phyloP scores from a whole-genome alignment of 176 grass and related monocot species.

The Puccinellia tenuiflora region DNA sequence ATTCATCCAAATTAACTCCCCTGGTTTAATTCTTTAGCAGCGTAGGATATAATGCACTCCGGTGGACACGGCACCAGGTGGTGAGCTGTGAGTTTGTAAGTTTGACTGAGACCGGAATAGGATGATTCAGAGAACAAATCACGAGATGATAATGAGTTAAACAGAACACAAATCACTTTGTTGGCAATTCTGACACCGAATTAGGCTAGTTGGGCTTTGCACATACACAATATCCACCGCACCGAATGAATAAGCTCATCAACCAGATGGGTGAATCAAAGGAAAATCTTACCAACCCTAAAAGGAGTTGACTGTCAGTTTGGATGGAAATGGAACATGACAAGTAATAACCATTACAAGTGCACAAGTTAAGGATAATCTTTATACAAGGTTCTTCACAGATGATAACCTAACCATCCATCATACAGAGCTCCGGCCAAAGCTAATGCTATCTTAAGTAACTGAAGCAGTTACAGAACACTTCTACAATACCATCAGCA shows the following conservation, averaged over 20 bases:
- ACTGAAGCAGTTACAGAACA: not conserved
- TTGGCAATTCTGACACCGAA: too few relatives aligned
- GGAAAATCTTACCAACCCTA: not conserved
- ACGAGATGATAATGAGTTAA: too few relatives aligned
- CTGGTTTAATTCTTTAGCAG: too few relatives aligned
- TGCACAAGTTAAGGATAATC: not conserved
- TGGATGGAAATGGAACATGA: not conserved
- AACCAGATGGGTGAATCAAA: not conserved
- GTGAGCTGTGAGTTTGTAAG: too few relatives aligned
- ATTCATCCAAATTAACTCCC: too few relatives aligned
- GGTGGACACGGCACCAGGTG: too few relatives aligned
- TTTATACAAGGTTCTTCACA: not conserved
- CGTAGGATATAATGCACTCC: too few relatives aligned
- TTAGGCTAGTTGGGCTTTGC: too few relatives aligned
- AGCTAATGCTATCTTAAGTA: conserved; percentile 11
- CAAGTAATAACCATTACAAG: not conserved
- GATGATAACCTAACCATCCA: not conserved
- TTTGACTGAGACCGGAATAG: too few relatives aligned
- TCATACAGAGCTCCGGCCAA: conserved; percentile 1
- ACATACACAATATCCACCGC: too few relatives aligned
- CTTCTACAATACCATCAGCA: conserved; percentile 8
- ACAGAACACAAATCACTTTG: too few relatives aligned
- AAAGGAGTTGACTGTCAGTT: not conserved
- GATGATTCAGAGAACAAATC: too few relatives aligned
- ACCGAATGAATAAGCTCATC: not conserved